Evolutionary conservation across 441 rosid species (phyloP).

Genomic region (Gossypium davidsonii): DNA sequence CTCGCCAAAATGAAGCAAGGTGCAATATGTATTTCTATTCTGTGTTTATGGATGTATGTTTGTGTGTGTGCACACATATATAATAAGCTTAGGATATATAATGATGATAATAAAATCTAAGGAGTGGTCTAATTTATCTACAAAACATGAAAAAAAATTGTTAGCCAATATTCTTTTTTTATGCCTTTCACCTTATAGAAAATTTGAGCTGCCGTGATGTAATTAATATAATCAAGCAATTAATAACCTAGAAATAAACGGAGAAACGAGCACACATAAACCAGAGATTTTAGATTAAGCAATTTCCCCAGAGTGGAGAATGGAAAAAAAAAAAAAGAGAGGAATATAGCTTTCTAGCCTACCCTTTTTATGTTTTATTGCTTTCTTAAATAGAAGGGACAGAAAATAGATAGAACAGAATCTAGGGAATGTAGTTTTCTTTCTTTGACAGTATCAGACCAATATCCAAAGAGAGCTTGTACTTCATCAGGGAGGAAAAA

Average conservation of each 20-base stretch:
- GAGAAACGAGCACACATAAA: not conserved
- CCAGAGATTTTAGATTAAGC: not conserved
- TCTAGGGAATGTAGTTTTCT: not conserved
- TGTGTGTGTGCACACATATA: not conserved
- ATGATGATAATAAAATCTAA: no score
- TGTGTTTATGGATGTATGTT: not conserved
- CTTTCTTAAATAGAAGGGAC: not conserved
- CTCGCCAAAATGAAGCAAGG: not conserved
- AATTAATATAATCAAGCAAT: not conserved
- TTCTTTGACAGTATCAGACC: not conserved
- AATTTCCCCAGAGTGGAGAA: not conserved
- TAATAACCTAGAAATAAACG: not conserved
- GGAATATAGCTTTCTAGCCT: not conserved
- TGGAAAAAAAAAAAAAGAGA: not conserved
- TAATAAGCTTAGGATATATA: not conserved
- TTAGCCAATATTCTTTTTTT: not conserved
- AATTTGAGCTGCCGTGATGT: not conserved
- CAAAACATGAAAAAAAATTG: not conserved
- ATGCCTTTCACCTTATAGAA: not conserved
- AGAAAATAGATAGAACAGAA: not conserved
- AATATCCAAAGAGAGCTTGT: not conserved
- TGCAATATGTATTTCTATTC: not conserved
- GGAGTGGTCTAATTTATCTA: not conserved
- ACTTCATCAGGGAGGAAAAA: no score
- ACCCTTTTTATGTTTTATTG: not conserved